These are phyloP conservation scores for Aspergillus proliferans DNA, from an alignment of 2,329 filamentous ascomycete genomes.

Conservation along the genomic window DNA sequence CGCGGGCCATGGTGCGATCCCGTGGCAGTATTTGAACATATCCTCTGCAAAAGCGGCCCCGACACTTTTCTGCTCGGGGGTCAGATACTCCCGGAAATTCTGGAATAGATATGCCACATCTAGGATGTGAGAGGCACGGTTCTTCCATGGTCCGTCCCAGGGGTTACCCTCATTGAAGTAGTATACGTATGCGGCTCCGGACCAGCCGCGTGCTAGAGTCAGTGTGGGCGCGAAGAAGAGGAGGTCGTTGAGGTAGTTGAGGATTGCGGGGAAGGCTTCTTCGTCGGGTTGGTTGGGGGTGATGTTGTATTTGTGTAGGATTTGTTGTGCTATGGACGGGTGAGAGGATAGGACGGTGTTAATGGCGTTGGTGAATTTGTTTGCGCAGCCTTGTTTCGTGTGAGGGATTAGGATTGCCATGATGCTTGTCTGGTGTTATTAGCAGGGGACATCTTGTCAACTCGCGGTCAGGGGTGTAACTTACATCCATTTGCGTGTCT, in stretches of 20 bases:
- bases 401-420: slow-evolving; percentile 23
- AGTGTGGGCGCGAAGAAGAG: slow-evolving; percentile 41
- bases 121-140: slow-evolving; percentile 39
- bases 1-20: slow-evolving; percentile 27
- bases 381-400: slow-evolving; percentile 16
- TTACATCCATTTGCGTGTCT: slow-evolving; percentile 44
- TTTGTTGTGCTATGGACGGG: slow-evolving; percentile 17
- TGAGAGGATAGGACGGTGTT: slow-evolving; percentile 16
- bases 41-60: slow-evolving; percentile 31
- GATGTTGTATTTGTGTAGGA: slow-evolving; percentile 39
- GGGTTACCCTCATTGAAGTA: slow-evolving; percentile 46
- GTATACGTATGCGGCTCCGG: slow-evolving; percentile 33
- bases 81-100: slow-evolving; percentile 39
- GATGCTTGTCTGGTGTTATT: slow-evolving; percentile 19
- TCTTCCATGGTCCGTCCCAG: slow-evolving; percentile 40
- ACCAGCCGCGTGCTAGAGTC: slow-evolving; percentile 35
- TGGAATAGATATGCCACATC: slow-evolving; percentile 43
- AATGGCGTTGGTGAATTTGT: slow-evolving; percentile 17
- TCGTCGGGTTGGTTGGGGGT: slow-evolving; percentile 30
- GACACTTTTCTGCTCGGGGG: slow-evolving; percentile 23
- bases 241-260: slow-evolving; percentile 43
- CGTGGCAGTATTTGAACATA: slow-evolving; percentile 36
- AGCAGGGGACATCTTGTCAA: slow-evolving; percentile 2
- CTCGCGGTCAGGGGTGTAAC: slow-evolving; percentile 8
- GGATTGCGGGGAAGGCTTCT: slow-evolving; percentile 36